Percentiles rank a stretch among this genome's conserved stretches.
These are phyloP conservation scores for Annulohypoxylon bovei DNA, from an alignment of 495 filamentous ascomycete genomes.

Conservation along the genomic window DNA sequence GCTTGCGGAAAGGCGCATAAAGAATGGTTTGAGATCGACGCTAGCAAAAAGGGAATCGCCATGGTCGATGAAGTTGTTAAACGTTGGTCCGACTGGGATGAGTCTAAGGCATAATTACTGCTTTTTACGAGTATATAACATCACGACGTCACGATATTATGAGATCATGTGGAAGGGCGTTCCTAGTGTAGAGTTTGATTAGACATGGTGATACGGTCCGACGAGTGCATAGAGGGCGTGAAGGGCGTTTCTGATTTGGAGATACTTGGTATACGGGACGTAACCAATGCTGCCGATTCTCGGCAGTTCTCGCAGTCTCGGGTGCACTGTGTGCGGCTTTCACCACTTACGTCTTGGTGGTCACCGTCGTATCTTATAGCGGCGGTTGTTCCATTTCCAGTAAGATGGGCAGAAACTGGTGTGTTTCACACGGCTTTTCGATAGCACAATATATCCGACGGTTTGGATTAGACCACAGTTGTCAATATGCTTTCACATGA, in stretches of 20 bases:
- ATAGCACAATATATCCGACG: slow-evolving; percentile 18
- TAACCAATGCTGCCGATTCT: slow-evolving; percentile 8
- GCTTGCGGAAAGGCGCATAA: slow-evolving; percentile 87
- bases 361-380: slow-evolving; percentile 11
- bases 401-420: neutral
- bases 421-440: neutral
- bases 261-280: slow-evolving; percentile 3
- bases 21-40: slow-evolving; percentile 96
- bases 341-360: slow-evolving; percentile 15
- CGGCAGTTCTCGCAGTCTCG: slow-evolving; percentile 21
- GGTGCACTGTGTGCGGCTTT: slow-evolving; percentile 5
- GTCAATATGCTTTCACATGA: slow-evolving; percentile 20
- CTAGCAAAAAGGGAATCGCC: slow-evolving; percentile 72
- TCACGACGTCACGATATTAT: slow-evolving; percentile 30
- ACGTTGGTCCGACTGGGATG: slow-evolving; percentile 86
- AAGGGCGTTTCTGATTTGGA: slow-evolving; percentile 5
- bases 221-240: slow-evolving; percentile 14
- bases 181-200: slow-evolving; percentile 11
- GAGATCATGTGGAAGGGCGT: slow-evolving; percentile 1
- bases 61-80: slow-evolving; percentile 85
- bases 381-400: slow-evolving; percentile 8
- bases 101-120: slow-evolving; percentile 30
- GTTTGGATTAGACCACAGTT: slow-evolving; percentile 8
- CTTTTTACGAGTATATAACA: neutral
- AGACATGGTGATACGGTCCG: slow-evolving; percentile 18